These are phyloP conservation scores for Chenopodium suecicum DNA, from an alignment of 148 eudicot genomes.

Conservation along the genomic window DNA sequence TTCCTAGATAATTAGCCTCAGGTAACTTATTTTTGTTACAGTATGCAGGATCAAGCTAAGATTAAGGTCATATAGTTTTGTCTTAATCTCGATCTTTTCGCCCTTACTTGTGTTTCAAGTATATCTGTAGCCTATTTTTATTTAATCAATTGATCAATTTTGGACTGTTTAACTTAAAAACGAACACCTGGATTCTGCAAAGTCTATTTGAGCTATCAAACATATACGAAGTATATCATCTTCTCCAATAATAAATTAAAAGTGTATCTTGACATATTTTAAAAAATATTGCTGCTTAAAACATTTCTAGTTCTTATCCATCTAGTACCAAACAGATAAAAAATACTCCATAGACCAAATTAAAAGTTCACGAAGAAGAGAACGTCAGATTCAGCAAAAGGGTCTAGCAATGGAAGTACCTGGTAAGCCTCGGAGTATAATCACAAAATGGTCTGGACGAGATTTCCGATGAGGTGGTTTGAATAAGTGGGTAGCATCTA, in stretches of 20 bases:
- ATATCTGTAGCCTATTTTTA: background rate
- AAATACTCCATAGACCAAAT: background rate
- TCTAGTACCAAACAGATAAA: no score
- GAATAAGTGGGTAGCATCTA: slow-evolving; percentile 73
- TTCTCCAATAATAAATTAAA: background rate
- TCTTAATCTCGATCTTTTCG: background rate
- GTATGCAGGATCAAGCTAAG: background rate
- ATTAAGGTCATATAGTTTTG: background rate
- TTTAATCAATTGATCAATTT: background rate
- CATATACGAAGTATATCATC: background rate
- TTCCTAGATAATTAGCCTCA: background rate
- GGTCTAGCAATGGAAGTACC: slow-evolving; percentile 39
- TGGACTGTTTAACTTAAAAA: background rate
- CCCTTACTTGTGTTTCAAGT: background rate
- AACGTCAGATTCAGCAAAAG: background rate
- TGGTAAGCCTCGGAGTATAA: slow-evolving; percentile 95
- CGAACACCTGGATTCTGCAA: background rate
- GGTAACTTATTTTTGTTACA: background rate
- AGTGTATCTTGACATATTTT: background rate
- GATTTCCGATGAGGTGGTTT: slow-evolving; percentile 81
- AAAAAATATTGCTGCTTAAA: background rate
- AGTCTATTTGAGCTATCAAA: background rate
- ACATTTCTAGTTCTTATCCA: background rate
- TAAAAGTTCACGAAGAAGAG: slow-evolving; percentile 7
- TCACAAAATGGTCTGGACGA: slow-evolving; percentile 94